Percentiles rank a stretch among this genome's conserved stretches.
Conservation (phyloP, 768 basidiomycete genomes). For the Trametes elegans region DNA sequence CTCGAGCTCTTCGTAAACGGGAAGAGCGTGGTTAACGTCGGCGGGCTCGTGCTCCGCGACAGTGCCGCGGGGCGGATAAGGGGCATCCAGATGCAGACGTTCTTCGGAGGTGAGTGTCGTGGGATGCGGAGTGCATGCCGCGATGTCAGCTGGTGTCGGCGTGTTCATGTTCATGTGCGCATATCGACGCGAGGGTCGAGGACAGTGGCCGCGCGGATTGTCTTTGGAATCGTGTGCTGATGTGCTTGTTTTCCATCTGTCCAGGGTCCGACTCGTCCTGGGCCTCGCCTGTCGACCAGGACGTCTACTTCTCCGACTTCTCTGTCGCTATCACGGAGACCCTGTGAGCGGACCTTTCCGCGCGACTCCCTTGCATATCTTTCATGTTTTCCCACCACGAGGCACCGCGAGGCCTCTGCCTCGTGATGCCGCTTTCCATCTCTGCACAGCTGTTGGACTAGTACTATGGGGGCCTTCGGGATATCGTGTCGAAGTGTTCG, state of each 20-base stretch:
- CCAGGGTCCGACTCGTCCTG: constrained; percentile 46
- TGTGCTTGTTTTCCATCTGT: not conserved
- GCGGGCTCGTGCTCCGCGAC: constrained; percentile 53
- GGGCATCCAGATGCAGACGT: constrained; percentile 77
- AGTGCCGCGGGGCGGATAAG: constrained; percentile 50
- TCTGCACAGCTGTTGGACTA: too few relatives aligned
- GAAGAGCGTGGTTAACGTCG: constrained; percentile 56
- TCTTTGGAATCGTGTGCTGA: constrained; percentile 15
- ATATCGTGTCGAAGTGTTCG: too few relatives aligned
- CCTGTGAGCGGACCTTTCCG: constrained; percentile 36
- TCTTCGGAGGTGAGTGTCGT: constrained; percentile 60
- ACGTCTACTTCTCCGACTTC: constrained; percentile 67
- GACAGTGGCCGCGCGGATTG: not conserved
- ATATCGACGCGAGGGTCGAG: not conserved
- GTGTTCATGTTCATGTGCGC: not conserved
- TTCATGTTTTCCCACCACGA: not conserved
- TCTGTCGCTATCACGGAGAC: constrained; percentile 57
- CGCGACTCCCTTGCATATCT: too few relatives aligned
- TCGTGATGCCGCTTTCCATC: too few relatives aligned
- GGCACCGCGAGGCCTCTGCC: not conserved
- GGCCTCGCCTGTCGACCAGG: constrained; percentile 62
- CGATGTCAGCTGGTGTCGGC: constrained; percentile 4
- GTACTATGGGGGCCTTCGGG: too few relatives aligned
- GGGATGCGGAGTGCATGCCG: too few relatives aligned
- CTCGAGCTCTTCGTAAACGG: constrained; percentile 66